Conservation (phyloP, 805 yeast species). For the Myxozyma melibiosi region DNA sequence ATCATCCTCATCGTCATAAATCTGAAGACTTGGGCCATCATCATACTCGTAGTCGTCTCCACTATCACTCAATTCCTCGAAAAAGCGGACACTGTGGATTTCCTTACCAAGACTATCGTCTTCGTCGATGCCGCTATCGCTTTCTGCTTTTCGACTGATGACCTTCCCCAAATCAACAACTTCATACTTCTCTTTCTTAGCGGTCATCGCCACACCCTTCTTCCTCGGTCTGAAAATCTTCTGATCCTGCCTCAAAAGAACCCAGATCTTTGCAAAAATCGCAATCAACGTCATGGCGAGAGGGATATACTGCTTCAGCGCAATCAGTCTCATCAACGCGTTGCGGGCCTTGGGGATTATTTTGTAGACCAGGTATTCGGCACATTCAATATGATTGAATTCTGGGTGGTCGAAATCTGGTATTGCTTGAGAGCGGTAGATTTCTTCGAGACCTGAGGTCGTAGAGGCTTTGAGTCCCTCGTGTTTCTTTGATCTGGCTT, state of each 20-base stretch:
- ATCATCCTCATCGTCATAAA: conserved; percentile 1
- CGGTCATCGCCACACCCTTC: not conserved
- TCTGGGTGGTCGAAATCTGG: not conserved
- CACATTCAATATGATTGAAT: conserved; percentile 14
- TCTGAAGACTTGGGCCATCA: not conserved
- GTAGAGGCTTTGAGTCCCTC: too few relatives aligned
- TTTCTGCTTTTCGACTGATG: not conserved
- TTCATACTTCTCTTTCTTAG: not conserved
- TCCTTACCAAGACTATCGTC: not conserved
- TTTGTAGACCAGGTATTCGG: conserved; percentile 12
- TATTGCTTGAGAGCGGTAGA: too few relatives aligned
- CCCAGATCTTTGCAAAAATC: conserved; percentile 10
- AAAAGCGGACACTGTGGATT: not conserved
- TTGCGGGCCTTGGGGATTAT: conserved; percentile 27
- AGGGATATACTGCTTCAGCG: conserved; percentile 20
- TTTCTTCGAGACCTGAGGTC: too few relatives aligned
- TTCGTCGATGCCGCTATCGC: not conserved
- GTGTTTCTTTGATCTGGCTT: too few relatives aligned
- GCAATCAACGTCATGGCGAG: conserved; percentile 25
- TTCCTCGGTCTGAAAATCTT: conserved; percentile 4
- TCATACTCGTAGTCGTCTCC: conserved; percentile 4
- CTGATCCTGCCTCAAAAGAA: conserved; percentile 10
- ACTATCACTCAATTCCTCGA: not conserved
- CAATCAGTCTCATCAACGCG: conserved; percentile 24
- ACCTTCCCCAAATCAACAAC: conserved; percentile 12